Evolutionary conservation across 2,329 filamentous ascomycete species (phyloP).

Genomic region (Arthrinium puccinioides): DNA sequence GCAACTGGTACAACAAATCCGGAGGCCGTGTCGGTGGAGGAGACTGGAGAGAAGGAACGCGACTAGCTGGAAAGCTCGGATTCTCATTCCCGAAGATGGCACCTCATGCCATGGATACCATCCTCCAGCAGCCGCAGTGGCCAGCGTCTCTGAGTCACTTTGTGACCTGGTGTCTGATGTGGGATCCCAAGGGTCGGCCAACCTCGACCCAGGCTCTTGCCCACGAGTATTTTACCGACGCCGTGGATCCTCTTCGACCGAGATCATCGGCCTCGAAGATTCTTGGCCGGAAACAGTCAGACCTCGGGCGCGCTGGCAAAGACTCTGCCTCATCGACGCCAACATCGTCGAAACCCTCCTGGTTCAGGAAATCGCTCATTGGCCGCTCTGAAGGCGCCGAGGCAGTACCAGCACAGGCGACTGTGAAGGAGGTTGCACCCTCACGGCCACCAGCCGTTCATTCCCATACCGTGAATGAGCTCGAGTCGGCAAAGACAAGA

Average conservation of each 20-base stretch:
- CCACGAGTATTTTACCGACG: slow-evolving; percentile 91
- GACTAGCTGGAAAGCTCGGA: slow-evolving; percentile 88
- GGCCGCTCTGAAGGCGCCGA: slow-evolving; percentile 66
- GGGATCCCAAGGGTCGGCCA: slow-evolving; percentile 88
- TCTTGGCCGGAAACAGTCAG: slow-evolving; percentile 84
- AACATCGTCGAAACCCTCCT: slow-evolving; percentile 78
- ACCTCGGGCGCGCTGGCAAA: slow-evolving; percentile 62
- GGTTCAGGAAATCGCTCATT: slow-evolving; percentile 94
- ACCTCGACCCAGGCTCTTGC: slow-evolving; percentile 90
- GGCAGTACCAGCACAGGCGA: slow-evolving; percentile 39
- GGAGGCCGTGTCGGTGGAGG: slow-evolving; percentile 84
- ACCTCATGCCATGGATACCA: slow-evolving; percentile 91
- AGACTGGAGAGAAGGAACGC: slow-evolving; percentile 93
- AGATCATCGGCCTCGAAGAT: slow-evolving; percentile 82
- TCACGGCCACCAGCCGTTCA: slow-evolving; percentile 15
- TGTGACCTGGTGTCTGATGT: slow-evolving; percentile 98
- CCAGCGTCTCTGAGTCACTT: slow-evolving; percentile 81
- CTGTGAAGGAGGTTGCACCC: slow-evolving; percentile 32
- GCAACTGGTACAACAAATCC: slow-evolving; percentile 94
- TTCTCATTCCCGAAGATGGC: slow-evolving; percentile 99
- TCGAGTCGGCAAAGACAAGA: slow-evolving; percentile 33
- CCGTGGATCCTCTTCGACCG: slow-evolving; percentile 84
- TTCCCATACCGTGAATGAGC: slow-evolving; percentile 25
- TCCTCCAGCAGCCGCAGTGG: slow-evolving; percentile 87
- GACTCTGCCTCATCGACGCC: slow-evolving; percentile 51